Evolutionary conservation across 1,139 yeast species (phyloP), one percentile per base, ranked within the genome.

Genomic region (Blastobotrys serpentis): DNA sequence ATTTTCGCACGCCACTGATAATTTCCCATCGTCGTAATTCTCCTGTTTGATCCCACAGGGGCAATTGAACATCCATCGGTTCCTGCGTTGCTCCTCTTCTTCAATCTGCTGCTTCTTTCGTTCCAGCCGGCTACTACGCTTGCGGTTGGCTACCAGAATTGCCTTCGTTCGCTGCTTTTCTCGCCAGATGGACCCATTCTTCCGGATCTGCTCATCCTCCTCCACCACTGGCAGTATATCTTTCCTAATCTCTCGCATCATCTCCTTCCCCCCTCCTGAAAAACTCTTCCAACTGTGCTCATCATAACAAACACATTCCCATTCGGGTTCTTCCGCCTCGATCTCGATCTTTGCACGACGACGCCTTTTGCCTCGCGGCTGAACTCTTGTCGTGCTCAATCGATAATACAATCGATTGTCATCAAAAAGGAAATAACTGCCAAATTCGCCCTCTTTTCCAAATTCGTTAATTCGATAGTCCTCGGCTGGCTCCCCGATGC

Each of bases 31-130:
- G 42, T 68, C 73, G 52, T 65, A 69, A 53, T 71, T 71, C 39
- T 62, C 63, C 34, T 73, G 72, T 47, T 61, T 59, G 11, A 63
- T 61, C 11, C 75, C 75, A 53, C 76, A 72, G 32, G 58, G 53
- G 50, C 76, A 72, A 49, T 72, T 74, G 57, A 72, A 72, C 30
- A 63, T 57, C 75, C 75, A 72, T 16, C 43, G 37, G 32, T 41
- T 45, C 29, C 49, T 43, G 6, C 46, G 45, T 29, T 53, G 57
- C 7, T 52, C 53, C 21, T 56, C 58, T n/a, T 51, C 57, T 25
- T 54, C 56, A 43, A 55, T 52, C 43, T 57, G 52, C 21, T 44
- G 53, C 22, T 56, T 52, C 17, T 49, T 43, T 36, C 56, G 52
- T 42, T 62, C 67, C 34, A 63, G 42, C 21, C 67, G 56, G 8